A percentile compares a stretch with the other conserved stretches of the same genome.
phyloP scores from a whole-genome alignment of 441 rosid species.

The Kokia cookei region DNA sequence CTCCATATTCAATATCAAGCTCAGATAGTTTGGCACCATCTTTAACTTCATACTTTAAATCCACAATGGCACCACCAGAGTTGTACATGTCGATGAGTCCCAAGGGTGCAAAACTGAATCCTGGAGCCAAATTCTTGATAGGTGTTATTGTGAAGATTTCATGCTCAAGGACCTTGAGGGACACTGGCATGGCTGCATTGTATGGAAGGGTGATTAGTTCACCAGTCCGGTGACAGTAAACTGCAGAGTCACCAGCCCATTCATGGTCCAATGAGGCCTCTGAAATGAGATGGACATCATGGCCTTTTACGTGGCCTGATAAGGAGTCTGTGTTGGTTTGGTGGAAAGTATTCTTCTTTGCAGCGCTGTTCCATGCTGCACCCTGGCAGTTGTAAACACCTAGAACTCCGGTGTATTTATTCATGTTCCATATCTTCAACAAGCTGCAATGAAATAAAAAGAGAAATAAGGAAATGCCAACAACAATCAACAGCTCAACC shows the following conservation, averaged over 20 bases:
- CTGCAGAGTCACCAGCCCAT: slow-evolving; percentile 62
- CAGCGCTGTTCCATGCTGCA: slow-evolving; percentile 76
- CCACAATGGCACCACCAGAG: slow-evolving; percentile 74
- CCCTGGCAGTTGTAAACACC: slow-evolving; percentile 96
- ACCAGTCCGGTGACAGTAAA: slow-evolving; percentile 42
- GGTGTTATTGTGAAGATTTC: slow-evolving; percentile 61
- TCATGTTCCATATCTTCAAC: slow-evolving; percentile 97
- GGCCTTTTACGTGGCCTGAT: slow-evolving; percentile 50
- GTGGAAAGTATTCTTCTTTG: slow-evolving; percentile 74
- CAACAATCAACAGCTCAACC: neutral
- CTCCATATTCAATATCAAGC: slow-evolving; percentile 15
- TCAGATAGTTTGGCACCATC: slow-evolving; percentile 14
- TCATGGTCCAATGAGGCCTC: slow-evolving; percentile 54
- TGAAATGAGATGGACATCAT: slow-evolving; percentile 67
- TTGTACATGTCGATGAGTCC: slow-evolving; percentile 85
- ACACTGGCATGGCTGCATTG: slow-evolving; percentile 62
- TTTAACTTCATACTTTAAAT: slow-evolving; percentile 41
- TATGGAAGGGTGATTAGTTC: slow-evolving; percentile 53
- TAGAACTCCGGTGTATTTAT: slow-evolving; percentile 79
- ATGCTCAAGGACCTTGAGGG: slow-evolving; percentile 66
- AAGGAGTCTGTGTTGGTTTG: slow-evolving; percentile 40
- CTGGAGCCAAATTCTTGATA: slow-evolving; percentile 39
- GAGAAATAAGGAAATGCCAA: neutral
- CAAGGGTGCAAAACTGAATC: slow-evolving; percentile 62
- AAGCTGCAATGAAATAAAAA: slow-evolving; percentile 41